Evolutionary conservation across 331 rosid species (phyloP).

Genomic region (Erythrophleum ivorense): DNA sequence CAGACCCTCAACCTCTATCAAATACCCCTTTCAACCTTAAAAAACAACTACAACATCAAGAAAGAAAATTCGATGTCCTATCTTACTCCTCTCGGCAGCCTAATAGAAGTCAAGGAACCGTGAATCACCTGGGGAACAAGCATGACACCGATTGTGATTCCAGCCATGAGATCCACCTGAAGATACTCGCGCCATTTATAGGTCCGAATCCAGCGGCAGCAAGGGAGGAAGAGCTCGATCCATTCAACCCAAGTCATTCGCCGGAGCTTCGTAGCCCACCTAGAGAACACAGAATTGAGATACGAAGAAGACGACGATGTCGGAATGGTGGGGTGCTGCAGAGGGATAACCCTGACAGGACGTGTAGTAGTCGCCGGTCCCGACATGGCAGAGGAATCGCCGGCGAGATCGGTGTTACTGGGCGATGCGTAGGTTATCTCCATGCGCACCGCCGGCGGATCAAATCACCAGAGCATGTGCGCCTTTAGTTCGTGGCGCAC

Average conservation of each 20-base stretch:
- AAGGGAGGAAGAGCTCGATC: conserved; percentile 80
- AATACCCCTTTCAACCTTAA: background rate
- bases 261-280: conserved; percentile 58
- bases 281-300: conserved; percentile 32
- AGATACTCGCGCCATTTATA: conserved; percentile 89
- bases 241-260: conserved; percentile 77
- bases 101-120: conserved; percentile 10
- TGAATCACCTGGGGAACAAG: conserved; percentile 88
- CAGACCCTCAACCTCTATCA: background rate
- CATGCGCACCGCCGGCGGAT: conserved; percentile 69
- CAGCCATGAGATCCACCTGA: conserved; percentile 86
- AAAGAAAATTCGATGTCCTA: background rate
- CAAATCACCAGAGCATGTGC: conserved; percentile 23
- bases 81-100: conserved; percentile 29
- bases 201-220: conserved; percentile 87
- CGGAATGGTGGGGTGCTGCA: conserved; percentile 65
- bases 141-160: conserved; percentile 89
- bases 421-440: conserved; percentile 93
- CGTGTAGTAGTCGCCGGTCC: conserved; percentile 51
- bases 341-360: conserved; percentile 69
- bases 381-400: conserved; percentile 47
- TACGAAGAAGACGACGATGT: conserved; percentile 44
- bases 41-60: background rate
- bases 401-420: conserved; percentile 54
- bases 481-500: conserved; percentile 6